Conservation (phyloP, 2,329 filamentous ascomycete species). For the Rhinocladiella mackenziei region DNA sequence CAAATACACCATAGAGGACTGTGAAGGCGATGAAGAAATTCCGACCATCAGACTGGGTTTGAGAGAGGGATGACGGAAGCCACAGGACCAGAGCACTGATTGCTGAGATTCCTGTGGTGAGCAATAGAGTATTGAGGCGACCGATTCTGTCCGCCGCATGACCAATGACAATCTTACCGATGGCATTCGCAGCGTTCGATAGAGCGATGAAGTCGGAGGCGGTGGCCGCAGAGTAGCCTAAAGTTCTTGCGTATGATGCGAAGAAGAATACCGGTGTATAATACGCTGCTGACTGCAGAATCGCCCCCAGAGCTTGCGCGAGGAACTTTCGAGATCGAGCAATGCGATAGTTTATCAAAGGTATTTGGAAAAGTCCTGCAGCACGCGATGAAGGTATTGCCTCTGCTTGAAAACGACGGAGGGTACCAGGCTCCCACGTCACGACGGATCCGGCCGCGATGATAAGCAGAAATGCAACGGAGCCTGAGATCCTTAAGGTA, state of each 20-base stretch:
- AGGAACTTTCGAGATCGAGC: background rate
- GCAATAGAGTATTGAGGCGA: conserved; percentile 37
- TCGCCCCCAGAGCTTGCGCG: conserved; percentile 32
- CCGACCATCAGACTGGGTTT: conserved; percentile 18
- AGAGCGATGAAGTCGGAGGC: conserved; percentile 40
- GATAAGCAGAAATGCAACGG: background rate
- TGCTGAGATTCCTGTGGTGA: conserved; percentile 25
- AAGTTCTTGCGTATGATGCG: conserved; percentile 35
- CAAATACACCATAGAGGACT: conserved; percentile 36
- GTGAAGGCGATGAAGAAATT: conserved; percentile 28
- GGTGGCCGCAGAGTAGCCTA: conserved; percentile 35
- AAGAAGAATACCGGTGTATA: conserved; percentile 39
- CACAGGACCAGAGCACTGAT: background rate
- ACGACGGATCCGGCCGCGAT: background rate
- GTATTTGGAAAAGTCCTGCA: background rate
- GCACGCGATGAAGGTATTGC: background rate
- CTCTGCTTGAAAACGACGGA: background rate
- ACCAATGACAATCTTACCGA: conserved; percentile 38
- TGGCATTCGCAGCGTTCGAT: conserved; percentile 38
- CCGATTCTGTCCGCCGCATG: conserved; percentile 38
- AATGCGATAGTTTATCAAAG: background rate
- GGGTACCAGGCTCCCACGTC: too few species aligned
- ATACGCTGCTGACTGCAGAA: conserved; percentile 38
- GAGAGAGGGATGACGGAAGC: background rate
- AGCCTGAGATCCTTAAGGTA: background rate